phyloP scores from a whole-genome alignment of 306 rosid species.

The Casuarina equisetifolia region DNA sequence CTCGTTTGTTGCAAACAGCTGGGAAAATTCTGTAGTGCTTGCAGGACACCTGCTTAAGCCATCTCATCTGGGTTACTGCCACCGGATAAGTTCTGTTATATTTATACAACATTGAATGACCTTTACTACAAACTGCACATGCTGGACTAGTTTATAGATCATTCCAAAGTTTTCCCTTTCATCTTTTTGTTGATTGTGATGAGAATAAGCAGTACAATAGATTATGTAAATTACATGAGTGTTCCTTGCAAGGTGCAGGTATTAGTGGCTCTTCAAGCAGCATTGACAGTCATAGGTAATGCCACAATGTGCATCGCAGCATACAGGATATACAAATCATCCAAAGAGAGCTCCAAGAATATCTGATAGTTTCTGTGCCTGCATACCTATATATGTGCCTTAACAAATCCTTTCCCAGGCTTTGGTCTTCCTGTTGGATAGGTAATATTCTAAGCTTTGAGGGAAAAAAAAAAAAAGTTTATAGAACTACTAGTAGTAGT shows the following conservation, averaged over 20 bases:
- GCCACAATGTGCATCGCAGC: conserved; percentile 91
- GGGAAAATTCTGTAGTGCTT: background rate
- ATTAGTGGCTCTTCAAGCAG: conserved; percentile 94
- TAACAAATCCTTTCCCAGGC: background rate
- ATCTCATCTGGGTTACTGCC: background rate
- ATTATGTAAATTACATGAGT: conserved; percentile 18
- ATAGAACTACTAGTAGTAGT: background rate
- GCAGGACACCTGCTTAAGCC: background rate
- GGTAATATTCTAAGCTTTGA: conserved; percentile 17
- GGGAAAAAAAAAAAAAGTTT: background rate
- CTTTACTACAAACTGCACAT: background rate
- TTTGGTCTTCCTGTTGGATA: conserved; percentile 17
- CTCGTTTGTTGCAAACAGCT: background rate
- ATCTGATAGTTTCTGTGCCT: conserved; percentile 33
- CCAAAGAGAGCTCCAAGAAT: conserved; percentile 57
- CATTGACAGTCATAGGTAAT: conserved; percentile 82
- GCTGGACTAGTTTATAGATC: background rate
- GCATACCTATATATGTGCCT: conserved; percentile 8
- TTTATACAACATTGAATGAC: background rate
- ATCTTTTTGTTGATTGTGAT: conserved; percentile 14
- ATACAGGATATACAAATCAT: conserved; percentile 74
- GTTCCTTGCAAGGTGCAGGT: conserved; percentile 55
- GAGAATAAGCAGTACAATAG: conserved; percentile 15
- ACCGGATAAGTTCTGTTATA: background rate
- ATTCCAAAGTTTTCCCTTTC: conserved; percentile 7